Conservation (phyloP, 1,284 basidiomycete genomes). For the Marasmius oreades region DNA sequence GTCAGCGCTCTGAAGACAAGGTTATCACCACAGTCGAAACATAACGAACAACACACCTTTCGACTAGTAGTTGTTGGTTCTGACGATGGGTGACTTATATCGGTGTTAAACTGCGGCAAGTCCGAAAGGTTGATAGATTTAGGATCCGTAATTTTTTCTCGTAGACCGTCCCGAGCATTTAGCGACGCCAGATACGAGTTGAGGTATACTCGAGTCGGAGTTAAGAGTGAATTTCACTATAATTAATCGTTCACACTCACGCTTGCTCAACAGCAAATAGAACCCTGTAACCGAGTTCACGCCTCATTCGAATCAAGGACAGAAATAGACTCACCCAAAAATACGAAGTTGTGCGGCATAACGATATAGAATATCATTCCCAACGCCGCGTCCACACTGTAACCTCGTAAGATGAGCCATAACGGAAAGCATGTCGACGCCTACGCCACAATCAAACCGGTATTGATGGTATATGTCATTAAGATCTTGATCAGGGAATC, state of each 20-base stretch:
- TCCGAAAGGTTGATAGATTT: slow-evolving; percentile 40
- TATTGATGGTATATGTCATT: slow-evolving; percentile 44
- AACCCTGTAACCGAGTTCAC: slow-evolving; percentile 28
- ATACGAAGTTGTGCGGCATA: slow-evolving; percentile 49
- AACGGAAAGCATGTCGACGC: slow-evolving; percentile 22
- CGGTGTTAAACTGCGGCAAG: slow-evolving; percentile 7
- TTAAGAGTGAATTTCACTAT: background rate
- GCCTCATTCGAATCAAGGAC: slow-evolving; percentile 1
- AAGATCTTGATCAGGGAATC: slow-evolving; percentile 39
- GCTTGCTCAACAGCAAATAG: slow-evolving; percentile 48
- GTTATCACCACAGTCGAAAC: background rate
- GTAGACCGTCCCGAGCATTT: slow-evolving; percentile 39
- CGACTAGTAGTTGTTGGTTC: slow-evolving; percentile 3
- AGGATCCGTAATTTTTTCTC: slow-evolving; percentile 30
- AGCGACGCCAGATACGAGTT: slow-evolving; percentile 41
- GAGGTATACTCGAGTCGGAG: slow-evolving; percentile 29
- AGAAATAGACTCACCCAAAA: slow-evolving; percentile 29
- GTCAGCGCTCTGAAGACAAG: background rate
- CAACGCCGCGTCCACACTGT: slow-evolving; percentile 41
- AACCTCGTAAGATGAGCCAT: background rate
- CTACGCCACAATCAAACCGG: slow-evolving; percentile 49
- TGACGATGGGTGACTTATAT: background rate
- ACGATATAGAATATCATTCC: slow-evolving; percentile 41
- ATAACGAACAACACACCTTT: slow-evolving; percentile 1
- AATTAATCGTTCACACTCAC: slow-evolving; percentile 28